These are phyloP conservation scores for Trichomonascus vanleenenianus DNA, from an alignment of 805 yeast genomes.

Conservation along the genomic window DNA sequence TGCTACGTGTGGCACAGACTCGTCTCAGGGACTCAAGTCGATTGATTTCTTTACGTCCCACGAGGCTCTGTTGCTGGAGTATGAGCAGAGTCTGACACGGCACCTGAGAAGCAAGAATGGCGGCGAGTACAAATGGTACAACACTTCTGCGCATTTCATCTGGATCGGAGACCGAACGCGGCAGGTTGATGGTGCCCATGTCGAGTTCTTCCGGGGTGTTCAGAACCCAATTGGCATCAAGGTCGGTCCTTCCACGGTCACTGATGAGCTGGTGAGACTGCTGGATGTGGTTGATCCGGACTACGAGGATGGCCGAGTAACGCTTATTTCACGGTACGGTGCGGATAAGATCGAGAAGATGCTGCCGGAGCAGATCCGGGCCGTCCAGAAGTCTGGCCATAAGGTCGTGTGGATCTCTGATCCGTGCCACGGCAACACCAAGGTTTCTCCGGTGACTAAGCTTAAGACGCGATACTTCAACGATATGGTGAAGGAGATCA, in stretches of 20 bases:
- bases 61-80: conserved; percentile 36
- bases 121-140: conserved; percentile 25
- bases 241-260: conserved; percentile 36
- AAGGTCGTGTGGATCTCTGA: conserved; percentile 38
- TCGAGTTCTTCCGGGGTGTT: conserved; percentile 37
- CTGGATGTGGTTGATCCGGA: conserved; percentile 35
- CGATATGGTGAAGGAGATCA: conserved; percentile 34
- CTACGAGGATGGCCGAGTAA: conserved; percentile 31
- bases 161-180: conserved; percentile 41
- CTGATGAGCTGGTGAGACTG: conserved; percentile 30
- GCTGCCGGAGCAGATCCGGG: conserved; percentile 34
- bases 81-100: conserved; percentile 35
- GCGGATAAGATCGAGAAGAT: conserved; percentile 28
- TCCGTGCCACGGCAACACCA: conserved; percentile 40
- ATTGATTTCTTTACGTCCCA: conserved; percentile 36
- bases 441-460: conserved; percentile 31
- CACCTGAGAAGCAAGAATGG: conserved; percentile 14
- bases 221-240: conserved; percentile 37
- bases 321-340: conserved; percentile 37
- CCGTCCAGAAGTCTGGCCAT: conserved; percentile 32
- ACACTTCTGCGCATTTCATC: conserved; percentile 36
- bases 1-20: conserved; percentile 34
- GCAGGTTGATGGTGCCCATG: conserved; percentile 39
- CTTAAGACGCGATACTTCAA: conserved; percentile 37
- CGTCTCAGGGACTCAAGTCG: conserved; percentile 21